Conservation (phyloP, 2,329 filamentous ascomycete species). For the Graphilbum ipis-grandicollis region DNA sequence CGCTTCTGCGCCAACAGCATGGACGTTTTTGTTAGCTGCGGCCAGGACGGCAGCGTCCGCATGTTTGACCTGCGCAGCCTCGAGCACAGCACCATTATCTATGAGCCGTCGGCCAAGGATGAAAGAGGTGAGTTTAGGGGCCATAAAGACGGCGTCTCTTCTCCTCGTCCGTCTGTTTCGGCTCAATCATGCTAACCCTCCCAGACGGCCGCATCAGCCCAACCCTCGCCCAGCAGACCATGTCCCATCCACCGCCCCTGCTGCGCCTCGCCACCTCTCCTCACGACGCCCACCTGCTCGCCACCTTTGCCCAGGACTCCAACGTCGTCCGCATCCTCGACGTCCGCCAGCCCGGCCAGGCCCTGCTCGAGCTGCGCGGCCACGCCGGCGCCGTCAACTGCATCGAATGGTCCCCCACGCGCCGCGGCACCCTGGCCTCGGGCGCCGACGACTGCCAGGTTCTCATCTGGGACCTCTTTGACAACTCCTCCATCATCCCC, state of each 20-base stretch:
- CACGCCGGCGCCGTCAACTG: conserved; percentile 77
- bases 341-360: conserved; percentile 88
- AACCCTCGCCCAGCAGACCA: conserved; percentile 58
- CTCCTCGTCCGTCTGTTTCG: not conserved
- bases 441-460: conserved; percentile 87
- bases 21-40: conserved; percentile 97
- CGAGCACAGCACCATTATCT: conserved; percentile 97
- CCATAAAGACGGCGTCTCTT: too few relatives aligned
- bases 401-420: conserved; percentile 78
- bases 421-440: conserved; percentile 76
- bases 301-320: conserved; percentile 92
- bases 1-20: conserved; percentile 95
- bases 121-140: conserved; percentile 48
- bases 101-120: conserved; percentile 84
- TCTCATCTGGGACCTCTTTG: conserved; percentile 84
- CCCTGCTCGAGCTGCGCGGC: conserved; percentile 79
- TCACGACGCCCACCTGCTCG: conserved; percentile 85
- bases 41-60: conserved; percentile 88
- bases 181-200: conserved; percentile 9
- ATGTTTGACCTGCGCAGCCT: conserved; percentile 97
- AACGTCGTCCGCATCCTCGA: conserved; percentile 88
- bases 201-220: conserved; percentile 52
- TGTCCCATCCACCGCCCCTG: conserved; percentile 60
- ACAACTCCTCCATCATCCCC: conserved; percentile 15
- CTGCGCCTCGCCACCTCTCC: conserved; percentile 77